phyloP scores from a whole-genome alignment of 2,329 filamentous ascomycete species.

The Calonectria hongkongensis region DNA sequence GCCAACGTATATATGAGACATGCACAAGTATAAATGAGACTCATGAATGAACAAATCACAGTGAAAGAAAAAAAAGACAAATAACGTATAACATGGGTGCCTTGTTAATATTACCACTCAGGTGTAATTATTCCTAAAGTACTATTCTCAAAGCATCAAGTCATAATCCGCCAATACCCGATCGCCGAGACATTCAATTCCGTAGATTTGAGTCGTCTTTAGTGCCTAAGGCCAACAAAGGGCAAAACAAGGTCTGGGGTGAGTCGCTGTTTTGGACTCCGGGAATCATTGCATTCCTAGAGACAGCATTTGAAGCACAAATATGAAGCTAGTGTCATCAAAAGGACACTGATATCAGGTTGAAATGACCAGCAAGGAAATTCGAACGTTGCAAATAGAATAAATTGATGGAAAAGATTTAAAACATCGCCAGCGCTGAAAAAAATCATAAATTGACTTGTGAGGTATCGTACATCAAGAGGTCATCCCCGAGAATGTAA shows the following conservation, averaged over 20 bases:
- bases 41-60: background rate
- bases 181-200: constrained; percentile 14
- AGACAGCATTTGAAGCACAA: background rate
- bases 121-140: constrained; percentile 24
- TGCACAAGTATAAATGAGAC: background rate
- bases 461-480: constrained; percentile 37
- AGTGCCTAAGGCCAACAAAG: constrained; percentile 10
- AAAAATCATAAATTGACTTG: constrained; percentile 25
- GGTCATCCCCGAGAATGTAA: constrained; percentile 18
- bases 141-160: constrained; percentile 32
- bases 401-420: constrained; percentile 11
- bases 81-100: background rate
- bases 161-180: constrained; percentile 27
- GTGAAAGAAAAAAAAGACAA: background rate
- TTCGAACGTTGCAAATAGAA: background rate
- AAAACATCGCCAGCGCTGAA: constrained; percentile 24
- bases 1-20: constrained; percentile 11
- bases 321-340: background rate
- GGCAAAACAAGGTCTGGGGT: constrained; percentile 6
- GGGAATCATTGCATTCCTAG: constrained; percentile 9
- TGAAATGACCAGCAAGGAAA: constrained; percentile 14
- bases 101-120: constrained; percentile 15
- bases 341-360: constrained; percentile 16
- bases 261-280: background rate
- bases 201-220: constrained; percentile 6